Percentiles rank a stretch among this genome's conserved stretches.
Conservation (phyloP, 2,329 filamentous ascomycete species). For the Talaromyces sp. region DNA sequence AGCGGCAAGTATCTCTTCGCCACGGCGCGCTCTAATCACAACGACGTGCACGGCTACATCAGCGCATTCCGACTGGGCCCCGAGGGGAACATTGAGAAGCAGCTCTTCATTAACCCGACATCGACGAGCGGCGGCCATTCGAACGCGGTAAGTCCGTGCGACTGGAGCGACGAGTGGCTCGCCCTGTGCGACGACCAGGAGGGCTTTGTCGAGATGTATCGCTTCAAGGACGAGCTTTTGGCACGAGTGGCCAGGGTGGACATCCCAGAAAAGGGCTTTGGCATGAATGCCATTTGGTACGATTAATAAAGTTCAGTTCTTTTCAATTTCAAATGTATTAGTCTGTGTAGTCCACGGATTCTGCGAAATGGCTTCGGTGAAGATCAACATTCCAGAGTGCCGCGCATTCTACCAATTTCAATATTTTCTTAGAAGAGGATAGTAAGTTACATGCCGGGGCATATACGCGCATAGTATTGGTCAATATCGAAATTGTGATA, state of each 20-base stretch:
- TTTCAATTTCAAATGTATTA: neutral
- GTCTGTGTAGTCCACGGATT: neutral
- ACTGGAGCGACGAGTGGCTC: slow-evolving; percentile 84
- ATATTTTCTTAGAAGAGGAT: neutral
- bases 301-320: slow-evolving; percentile 49
- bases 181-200: slow-evolving; percentile 84
- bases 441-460: neutral
- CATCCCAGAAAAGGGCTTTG: slow-evolving; percentile 81
- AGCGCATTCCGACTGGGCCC: slow-evolving; percentile 68
- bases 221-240: slow-evolving; percentile 77
- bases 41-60: slow-evolving; percentile 73
- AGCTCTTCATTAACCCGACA: slow-evolving; percentile 76
- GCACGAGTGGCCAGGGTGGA: slow-evolving; percentile 69
- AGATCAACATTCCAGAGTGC: neutral
- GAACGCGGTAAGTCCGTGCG: slow-evolving; percentile 78
- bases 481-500: neutral
- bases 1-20: slow-evolving; percentile 75
- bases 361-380: neutral
- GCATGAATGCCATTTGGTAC: slow-evolving; percentile 97
- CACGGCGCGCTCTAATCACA: slow-evolving; percentile 71
- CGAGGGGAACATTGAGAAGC: slow-evolving; percentile 65
- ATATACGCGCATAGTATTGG: neutral
- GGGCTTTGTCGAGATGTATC: slow-evolving; percentile 80
- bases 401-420: neutral
- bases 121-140: slow-evolving; percentile 83